Evolutionary conservation across 306 rosid species (phyloP), one percentile per base, ranked within the genome.

Genomic region (Lotus japonicus): DNA sequence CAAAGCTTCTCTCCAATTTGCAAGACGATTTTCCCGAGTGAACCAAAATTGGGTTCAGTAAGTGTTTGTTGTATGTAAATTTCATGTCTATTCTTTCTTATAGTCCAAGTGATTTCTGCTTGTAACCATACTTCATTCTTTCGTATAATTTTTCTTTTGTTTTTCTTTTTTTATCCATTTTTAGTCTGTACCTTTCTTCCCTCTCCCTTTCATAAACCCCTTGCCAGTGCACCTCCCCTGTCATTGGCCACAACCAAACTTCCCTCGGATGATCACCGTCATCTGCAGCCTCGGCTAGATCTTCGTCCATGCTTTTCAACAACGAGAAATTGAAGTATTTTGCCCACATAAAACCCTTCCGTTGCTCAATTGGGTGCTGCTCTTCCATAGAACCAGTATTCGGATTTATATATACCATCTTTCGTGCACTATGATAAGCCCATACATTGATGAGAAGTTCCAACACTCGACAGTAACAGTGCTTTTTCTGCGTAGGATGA

Each of bases 141-240:
- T 85, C 97, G 31, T 46, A 36, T 51, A 90, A 36, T 70, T 90
- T 94, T 70, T 85, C 96, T 83, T 72, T 94, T 23, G 81, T 76
- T 77, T 87, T 94, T 75, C 99, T 82, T 73, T 90, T 94, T 84
- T 94, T 94, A 79, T 90, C 97, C 99, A 94, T 94, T 85, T 94
- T 94, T 67, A 73, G 46, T 78, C 99, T 86, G 66, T 94, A 94
- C 66, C 95, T 86, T 73, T 85, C 89, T 83, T 94, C 99, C 72
- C 97, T 94, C 71, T 90, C 97, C 82, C 92, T 82, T 58, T 94
- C 99, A 70, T 90, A 90, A 69, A 88, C 73, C 53, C 99, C 97
- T 79, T 85, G 92, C 97, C 99, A 94, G 76, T 90, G 92, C 46
- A 94, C 95, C 82, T 94, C 99, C 41, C 97, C 96, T 5, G 95